Conservation (phyloP, 1,284 basidiomycete genomes). For the Tilletia setariae region DNA sequence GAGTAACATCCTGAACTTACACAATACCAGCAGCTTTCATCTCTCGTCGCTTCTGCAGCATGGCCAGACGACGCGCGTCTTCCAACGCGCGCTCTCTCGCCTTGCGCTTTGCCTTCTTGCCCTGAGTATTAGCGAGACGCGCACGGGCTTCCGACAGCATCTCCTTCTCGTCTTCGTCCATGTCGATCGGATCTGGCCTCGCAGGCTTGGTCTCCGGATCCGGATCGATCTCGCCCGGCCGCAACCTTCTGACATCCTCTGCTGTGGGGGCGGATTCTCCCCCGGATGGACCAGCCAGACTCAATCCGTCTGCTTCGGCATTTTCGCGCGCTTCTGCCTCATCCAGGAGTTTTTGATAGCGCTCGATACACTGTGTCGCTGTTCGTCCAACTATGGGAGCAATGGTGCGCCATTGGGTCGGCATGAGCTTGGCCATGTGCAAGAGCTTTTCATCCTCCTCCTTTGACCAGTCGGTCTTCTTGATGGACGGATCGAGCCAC, state of each 20-base stretch:
- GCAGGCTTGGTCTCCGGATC: constrained; percentile 98
- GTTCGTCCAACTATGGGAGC: constrained; percentile 98
- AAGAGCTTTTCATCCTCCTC: constrained; percentile 94
- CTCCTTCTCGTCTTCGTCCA: constrained; percentile 99
- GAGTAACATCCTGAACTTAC: constrained; percentile 57
- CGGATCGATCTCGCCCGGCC: constrained; percentile 96
- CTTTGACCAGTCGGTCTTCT: constrained; percentile 88
- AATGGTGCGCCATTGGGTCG: constrained; percentile 99
- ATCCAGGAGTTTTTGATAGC: constrained; percentile 95
- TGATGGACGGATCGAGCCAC: constrained; percentile 99
- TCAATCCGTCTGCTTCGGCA: constrained; percentile 54
- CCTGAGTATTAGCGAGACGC: constrained; percentile 96
- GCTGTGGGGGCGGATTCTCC: constrained; percentile 77
- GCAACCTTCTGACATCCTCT: constrained; percentile 81
- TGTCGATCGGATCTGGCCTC: constrained; percentile 96
- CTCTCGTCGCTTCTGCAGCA: constrained; percentile 96
- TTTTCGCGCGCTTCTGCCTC: constrained; percentile 67
- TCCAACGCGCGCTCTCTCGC: constrained; percentile 80
- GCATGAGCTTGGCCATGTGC: constrained; percentile 97
- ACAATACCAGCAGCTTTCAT: constrained; percentile 97
- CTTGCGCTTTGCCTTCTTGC: constrained; percentile 98
- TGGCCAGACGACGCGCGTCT: constrained; percentile 87
- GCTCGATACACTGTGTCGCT: constrained; percentile 94
- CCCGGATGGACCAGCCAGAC: constrained; percentile 73
- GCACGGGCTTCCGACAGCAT: constrained; percentile 99